A percentile compares a stretch with the other conserved stretches of the same genome.
Conservation (phyloP, 768 basidiomycete genomes). For the Mycena albidolilacea region DNA sequence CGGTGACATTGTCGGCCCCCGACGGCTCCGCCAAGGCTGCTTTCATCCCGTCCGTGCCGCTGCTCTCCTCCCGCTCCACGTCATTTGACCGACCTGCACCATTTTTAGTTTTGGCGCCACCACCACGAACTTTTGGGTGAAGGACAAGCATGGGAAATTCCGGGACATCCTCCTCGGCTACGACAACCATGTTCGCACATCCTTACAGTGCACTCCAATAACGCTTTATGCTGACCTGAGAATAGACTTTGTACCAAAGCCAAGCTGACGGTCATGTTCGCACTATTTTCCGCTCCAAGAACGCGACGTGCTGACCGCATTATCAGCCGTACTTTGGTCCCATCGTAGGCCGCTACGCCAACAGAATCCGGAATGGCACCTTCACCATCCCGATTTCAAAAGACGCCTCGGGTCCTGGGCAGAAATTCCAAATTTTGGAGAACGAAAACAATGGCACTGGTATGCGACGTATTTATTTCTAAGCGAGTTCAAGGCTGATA, state of each 20-base stretch:
- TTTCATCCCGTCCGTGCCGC: slow-evolving; percentile 52
- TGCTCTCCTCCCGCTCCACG: background rate
- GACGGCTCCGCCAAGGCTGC: slow-evolving; percentile 59
- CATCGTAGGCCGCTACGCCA: slow-evolving; percentile 60
- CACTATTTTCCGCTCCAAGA: too few species aligned
- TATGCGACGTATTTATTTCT: background rate
- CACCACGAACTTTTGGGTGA: slow-evolving; percentile 61
- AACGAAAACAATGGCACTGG: slow-evolving; percentile 56
- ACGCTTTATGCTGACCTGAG: background rate
- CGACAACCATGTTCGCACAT: slow-evolving; percentile 55
- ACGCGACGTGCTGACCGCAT: too few species aligned
- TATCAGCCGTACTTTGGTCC: slow-evolving; percentile 57
- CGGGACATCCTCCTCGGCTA: slow-evolving; percentile 65
- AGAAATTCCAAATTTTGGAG: slow-evolving; percentile 55
- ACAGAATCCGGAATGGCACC: slow-evolving; percentile 58
- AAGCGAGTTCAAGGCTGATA: background rate
- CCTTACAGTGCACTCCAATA: background rate
- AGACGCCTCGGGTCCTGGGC: slow-evolving; percentile 52
- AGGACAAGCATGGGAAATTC: slow-evolving; percentile 61
- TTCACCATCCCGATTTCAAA: slow-evolving; percentile 61
- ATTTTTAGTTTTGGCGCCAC: slow-evolving; percentile 54
- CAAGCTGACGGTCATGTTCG: slow-evolving; percentile 47
- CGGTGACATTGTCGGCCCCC: slow-evolving; percentile 51
- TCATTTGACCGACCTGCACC: background rate
- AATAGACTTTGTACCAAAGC: slow-evolving; percentile 52